A percentile compares a stretch with the other conserved stretches of the same genome.
Conservation (phyloP, 352 stramenopile genomes). For the Halophytophthora polymorphica region DNA sequence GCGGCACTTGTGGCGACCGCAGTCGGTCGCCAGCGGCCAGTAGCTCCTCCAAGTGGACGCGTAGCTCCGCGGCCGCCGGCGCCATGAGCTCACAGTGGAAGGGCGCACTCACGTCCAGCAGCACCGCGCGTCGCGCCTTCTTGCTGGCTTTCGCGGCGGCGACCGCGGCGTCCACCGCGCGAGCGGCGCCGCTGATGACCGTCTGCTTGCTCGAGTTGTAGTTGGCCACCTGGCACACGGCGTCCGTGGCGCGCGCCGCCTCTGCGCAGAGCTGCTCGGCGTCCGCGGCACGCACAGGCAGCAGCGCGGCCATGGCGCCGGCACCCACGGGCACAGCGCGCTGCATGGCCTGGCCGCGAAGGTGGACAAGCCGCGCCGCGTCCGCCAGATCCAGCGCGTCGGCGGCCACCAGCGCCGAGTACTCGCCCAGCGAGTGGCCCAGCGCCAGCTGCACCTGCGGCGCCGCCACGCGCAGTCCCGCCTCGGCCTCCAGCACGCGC, state of each 20-base stretch:
- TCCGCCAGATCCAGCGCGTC: constrained; percentile 62
- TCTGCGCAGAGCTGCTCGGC: constrained; percentile 55
- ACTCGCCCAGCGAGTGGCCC: constrained; percentile 86
- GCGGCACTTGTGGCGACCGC: constrained; percentile 38
- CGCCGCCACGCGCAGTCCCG: constrained; percentile 30
- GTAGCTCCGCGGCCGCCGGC: constrained; percentile 50
- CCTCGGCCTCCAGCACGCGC: constrained; percentile 68
- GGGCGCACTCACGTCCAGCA: constrained; percentile 77
- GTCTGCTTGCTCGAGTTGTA: constrained; percentile 89
- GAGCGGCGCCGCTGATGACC: constrained; percentile 68
- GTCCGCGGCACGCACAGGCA: constrained; percentile 50
- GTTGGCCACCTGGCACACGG: constrained; percentile 80
- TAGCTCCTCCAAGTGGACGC: constrained; percentile 30
- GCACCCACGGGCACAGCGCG: constrained; percentile 43
- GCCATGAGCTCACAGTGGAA: constrained; percentile 85
- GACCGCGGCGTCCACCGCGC: constrained; percentile 51
- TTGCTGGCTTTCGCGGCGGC: constrained; percentile 60
- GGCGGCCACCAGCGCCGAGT: constrained; percentile 78
- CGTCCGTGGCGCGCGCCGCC: constrained; percentile 28
- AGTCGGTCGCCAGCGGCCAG: constrained; percentile 27
- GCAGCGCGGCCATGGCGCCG: constrained; percentile 76
- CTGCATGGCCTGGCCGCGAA: constrained; percentile 71
- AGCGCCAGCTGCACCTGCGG: constrained; percentile 39
- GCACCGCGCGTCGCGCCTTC: constrained; percentile 64
- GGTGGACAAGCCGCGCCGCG: constrained; percentile 65